Evolutionary conservation across 495 filamentous ascomycete species (phyloP), one percentile per base, ranked within the genome.

Genomic region (Neurospora africana): DNA sequence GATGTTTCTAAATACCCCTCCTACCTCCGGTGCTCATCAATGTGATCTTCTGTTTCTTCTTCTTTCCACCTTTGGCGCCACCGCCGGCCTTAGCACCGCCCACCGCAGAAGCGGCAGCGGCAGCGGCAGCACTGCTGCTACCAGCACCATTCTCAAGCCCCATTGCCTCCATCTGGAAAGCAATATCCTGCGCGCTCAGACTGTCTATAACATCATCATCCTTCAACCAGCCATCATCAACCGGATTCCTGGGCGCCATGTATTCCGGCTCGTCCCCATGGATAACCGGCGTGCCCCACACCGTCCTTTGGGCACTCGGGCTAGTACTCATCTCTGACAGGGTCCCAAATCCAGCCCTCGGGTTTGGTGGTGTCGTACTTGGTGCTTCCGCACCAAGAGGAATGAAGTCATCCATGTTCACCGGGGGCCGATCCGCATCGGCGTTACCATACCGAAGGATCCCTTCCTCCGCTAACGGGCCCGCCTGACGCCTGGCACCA

Each of bases 41-140:
- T 11, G 93, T 97, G 69, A 97, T 97, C 85, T 96, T 95, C 83
- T 96, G 94, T 69, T 87, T 89, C 83, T 96, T 97, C 84, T 95
- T 97, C 82, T 92, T 93, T 83, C 92, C 94, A 69, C 85, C 85
- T 68, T 82, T 82, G 7, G 78, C 80, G 10, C 76, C 76, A 47
- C 74, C 68, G 61, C 76, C 58, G 74, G 78, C 71, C 10, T 69
- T 69, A 33, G 68, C 76, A 68, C 74, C 70, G 15, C 77, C 38
- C 73, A 61, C 71, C 71, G 30, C 71, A 9, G 73, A 75, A 71
- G 69, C 75, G 73, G 67, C 70, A 58, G 47, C 75, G 43, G 43
- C 68, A 43, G 77, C 70, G 23, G 74, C 23, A 70, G 68, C 43
- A 44, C 72, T 77, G 69, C 77, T 53, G 70, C 75, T 71, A 15